Evolutionary conservation across 441 rosid species (phyloP), one percentile per base, ranked within the genome.

Genomic region (Syzygium malaccense): DNA sequence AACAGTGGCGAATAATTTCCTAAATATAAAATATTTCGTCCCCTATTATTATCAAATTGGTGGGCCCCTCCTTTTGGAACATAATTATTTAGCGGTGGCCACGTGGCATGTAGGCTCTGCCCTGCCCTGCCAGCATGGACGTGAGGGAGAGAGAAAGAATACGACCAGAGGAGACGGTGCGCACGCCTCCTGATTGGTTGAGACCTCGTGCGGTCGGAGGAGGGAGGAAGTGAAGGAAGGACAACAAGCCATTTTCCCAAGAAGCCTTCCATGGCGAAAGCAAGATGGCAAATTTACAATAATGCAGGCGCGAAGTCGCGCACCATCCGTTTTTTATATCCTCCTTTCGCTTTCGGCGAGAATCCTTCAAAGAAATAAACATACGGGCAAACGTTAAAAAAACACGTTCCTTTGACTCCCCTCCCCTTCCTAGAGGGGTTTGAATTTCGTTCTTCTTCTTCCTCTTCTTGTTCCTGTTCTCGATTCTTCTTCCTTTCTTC

Each of bases 331-430:
- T 33, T 41, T 26, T 71, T 37, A 20, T 33, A 19, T 71, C 49
- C 26, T 6, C 48, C 48, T 45, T 37, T 25, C 45, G 15, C 49
- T 12, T 5, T 3, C 6, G 28, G 83, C 83, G 1, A 3, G 51
- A 6, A 71, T 20, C 51, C 48, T 71, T 20, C 51, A 75, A 75
- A 23, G 83, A 23, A 32, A 41, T 17, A 41, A 37, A 23, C 83
- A 14, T 25, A 11, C 6, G n/a, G 51, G 83, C 4, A 10, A 9
- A 11, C 2, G 3, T 45, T 7, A 1, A 6, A 1, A 6, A 37
- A 71, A 45, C 30, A 5, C n/a, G 2, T 37, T 41, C 51, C 83
- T 75, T 75, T 37, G 3, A 8, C 83, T 41, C 83, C 48, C 51
- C 23, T 75, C n/a, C 83, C 23, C 51, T 71, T 14, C 5, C 25